Percentiles rank a stretch among this genome's conserved stretches.
Conservation (phyloP, 2,329 filamentous ascomycete genomes). For the Aspergillus unguis region DNA sequence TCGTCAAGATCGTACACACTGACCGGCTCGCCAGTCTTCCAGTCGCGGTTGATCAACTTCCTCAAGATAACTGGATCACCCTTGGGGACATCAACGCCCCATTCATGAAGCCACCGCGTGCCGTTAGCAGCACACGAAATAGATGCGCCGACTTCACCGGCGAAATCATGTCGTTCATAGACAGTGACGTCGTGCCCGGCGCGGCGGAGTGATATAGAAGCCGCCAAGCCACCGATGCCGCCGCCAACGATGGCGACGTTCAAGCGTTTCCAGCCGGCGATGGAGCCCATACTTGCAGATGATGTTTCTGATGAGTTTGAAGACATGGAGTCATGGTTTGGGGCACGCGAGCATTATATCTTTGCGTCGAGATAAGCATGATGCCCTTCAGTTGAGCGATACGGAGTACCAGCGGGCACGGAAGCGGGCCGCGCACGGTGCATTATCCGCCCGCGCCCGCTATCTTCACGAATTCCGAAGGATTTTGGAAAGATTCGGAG, state of each 20-base stretch:
- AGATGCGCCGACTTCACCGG: slow-evolving; percentile 65
- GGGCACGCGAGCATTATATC: background rate
- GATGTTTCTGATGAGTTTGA: background rate
- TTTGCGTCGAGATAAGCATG: background rate
- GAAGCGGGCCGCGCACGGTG: slow-evolving; percentile 7
- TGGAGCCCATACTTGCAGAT: slow-evolving; percentile 11
- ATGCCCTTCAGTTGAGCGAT: background rate
- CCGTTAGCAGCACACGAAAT: slow-evolving; percentile 68
- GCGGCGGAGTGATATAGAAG: slow-evolving; percentile 51
- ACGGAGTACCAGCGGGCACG: background rate
- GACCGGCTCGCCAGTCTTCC: slow-evolving; percentile 64
- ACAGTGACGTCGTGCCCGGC: slow-evolving; percentile 58
- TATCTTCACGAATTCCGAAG: background rate
- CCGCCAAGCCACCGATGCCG: slow-evolving; percentile 53
- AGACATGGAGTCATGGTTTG: background rate
- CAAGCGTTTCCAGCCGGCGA: slow-evolving; percentile 45
- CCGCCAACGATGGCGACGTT: slow-evolving; percentile 50
- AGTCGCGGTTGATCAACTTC: slow-evolving; percentile 67
- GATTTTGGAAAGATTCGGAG: too few species aligned
- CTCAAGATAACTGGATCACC: slow-evolving; percentile 64
- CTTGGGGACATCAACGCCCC: slow-evolving; percentile 61
- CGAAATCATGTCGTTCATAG: slow-evolving; percentile 65
- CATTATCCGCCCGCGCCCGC: slow-evolving; percentile 2
- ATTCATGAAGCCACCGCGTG: slow-evolving; percentile 66
- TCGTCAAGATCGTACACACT: slow-evolving; percentile 63